Evolutionary conservation across 805 yeast genomes (phyloP).

Genomic region (Sugiyamaella smithiae): DNA sequence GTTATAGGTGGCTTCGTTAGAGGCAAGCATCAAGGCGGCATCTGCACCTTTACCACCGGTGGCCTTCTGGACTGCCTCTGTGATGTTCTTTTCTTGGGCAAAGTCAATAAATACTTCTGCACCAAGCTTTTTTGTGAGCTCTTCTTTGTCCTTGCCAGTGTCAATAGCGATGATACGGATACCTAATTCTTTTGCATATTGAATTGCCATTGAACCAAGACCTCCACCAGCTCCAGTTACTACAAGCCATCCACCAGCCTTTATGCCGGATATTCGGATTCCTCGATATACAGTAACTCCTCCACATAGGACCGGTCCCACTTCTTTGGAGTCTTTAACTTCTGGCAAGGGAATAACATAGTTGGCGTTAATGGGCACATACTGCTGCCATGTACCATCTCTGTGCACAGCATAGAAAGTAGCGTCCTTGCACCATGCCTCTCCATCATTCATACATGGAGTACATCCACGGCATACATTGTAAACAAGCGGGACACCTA

Average conservation of each 20-base stretch:
- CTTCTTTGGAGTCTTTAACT: constrained; percentile 68
- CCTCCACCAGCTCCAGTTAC: constrained; percentile 81
- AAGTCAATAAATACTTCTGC: constrained; percentile 65
- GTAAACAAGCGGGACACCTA: too few relatives aligned
- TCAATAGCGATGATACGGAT: constrained; percentile 68
- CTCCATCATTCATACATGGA: constrained; percentile 77
- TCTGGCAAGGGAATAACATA: constrained; percentile 80
- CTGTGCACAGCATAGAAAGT: constrained; percentile 84
- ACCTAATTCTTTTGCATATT: constrained; percentile 77
- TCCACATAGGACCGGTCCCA: constrained; percentile 84
- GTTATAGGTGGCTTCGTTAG: not conserved
- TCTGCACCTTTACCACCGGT: constrained; percentile 65
- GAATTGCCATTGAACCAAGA: constrained; percentile 69
- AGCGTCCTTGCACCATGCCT: constrained; percentile 72
- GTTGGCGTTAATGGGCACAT: constrained; percentile 82
- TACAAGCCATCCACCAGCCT: constrained; percentile 73
- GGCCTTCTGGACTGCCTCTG: constrained; percentile 72
- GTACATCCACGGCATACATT: too few relatives aligned
- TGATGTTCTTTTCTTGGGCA: constrained; percentile 69
- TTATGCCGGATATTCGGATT: constrained; percentile 68
- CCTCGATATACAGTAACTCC: constrained; percentile 93
- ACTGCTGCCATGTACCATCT: constrained; percentile 91
- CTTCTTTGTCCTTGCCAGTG: constrained; percentile 62
- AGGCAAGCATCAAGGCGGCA: not conserved
- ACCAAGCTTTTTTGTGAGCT: constrained; percentile 54